Base-by-base conservation (phyloP, 768 basidiomycete species). In the Hirschioporus abietinus region DNA sequence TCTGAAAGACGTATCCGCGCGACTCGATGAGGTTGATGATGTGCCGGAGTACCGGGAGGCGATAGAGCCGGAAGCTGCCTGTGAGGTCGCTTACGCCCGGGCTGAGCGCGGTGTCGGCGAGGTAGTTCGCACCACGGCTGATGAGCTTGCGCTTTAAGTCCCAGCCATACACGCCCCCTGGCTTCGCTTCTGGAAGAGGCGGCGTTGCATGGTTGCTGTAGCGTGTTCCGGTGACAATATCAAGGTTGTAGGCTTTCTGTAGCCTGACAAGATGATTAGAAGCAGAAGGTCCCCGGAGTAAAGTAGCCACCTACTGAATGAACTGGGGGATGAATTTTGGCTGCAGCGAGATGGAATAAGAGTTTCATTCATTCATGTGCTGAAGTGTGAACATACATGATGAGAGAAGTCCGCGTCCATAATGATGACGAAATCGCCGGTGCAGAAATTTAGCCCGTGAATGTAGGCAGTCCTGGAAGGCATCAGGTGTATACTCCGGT, bases 351-450 rank as follows among this genome's bases (percentile, higher is more conserved):
- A 18, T 23, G 23, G 10, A 7, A 35, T 17, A 27, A 24, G 25
- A 61, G 23, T 15, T 25, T 34, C 35, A 35, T 5, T 27, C 65
- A 35, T 59, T 12, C 7, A 30, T n/a, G 35, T 64, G 60, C 8
- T 23, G 60, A 63, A 25, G 20, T 24, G 25, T n/a, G 20, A 25
- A 78, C 90, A 60, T 78, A 94, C 94, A 71, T 96, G 95, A 73
- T 96, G 95, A 6, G 93, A 95, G 77, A 96, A 95, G 78, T 96
- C 95, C 63, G 95, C 95, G 72, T 96, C 95, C 95, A 96, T 96
- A 75, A 96, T 96, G 73, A 96, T 92, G 24, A 95, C 93, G 78
- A 95, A 96, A 77, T 93, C 92, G 9, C 95, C 95, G 0, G 89
- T 89, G 71, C 90, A 91, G 76, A 92, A 96, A 71, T 93, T 89